These are phyloP conservation scores for Lecanicillium sp. DNA, from an alignment of 2,329 filamentous ascomycete genomes.

Conservation along the genomic window DNA sequence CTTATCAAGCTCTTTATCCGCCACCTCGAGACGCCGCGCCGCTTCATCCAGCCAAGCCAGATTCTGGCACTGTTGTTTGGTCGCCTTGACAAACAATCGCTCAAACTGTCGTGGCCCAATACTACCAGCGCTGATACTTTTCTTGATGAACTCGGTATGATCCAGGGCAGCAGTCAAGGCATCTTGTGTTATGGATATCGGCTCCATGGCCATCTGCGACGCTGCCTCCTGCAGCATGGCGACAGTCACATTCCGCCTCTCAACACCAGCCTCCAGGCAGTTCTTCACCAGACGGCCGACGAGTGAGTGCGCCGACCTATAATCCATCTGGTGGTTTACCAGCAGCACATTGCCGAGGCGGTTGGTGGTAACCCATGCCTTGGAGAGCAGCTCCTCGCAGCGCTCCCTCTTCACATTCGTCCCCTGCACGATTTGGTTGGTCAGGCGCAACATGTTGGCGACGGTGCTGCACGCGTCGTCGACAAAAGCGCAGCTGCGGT, in stretches of 20 bases:
- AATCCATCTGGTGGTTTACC: neutral
- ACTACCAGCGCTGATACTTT: constrained; percentile 2
- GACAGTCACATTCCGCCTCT: constrained; percentile 1
- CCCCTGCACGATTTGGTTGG: neutral
- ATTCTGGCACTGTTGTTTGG: neutral
- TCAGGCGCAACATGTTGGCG: neutral
- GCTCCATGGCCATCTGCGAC: constrained; percentile 18
- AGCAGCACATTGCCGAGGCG: constrained; percentile 3
- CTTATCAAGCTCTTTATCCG: neutral
- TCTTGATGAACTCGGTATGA: constrained; percentile 4
- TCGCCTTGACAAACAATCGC: constrained; percentile 1
- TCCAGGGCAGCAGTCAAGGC: constrained; percentile 14
- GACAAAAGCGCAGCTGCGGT: neutral
- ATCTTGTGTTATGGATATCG: constrained; percentile 19
- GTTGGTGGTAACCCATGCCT: constrained; percentile 6
- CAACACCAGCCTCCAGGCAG: neutral
- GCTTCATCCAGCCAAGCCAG: neutral
- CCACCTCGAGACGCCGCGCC: neutral
- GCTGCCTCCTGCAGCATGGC: constrained; percentile 3
- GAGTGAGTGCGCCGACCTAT: constrained; percentile 2
- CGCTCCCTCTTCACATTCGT: neutral
- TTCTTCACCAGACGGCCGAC: constrained; percentile 4
- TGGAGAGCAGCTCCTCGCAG: constrained; percentile 1
- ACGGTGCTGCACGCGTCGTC: constrained; percentile 2
- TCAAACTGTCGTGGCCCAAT: constrained; percentile 2